Evolutionary conservation across 805 yeast species (phyloP).

Genomic region (Metschnikowia lochheadii): DNA sequence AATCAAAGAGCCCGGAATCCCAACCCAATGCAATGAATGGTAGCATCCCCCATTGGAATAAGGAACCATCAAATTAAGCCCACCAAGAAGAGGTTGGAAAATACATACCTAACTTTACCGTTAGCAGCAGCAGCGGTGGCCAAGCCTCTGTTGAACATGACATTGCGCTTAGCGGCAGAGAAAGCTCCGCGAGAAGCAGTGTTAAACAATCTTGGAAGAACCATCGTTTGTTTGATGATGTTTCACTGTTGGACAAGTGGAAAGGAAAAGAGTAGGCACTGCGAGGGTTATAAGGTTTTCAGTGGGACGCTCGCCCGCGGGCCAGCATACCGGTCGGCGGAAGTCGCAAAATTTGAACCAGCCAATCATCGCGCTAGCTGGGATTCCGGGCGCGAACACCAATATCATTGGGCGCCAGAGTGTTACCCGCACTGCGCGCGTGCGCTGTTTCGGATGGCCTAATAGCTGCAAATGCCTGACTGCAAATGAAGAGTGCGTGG

Average conservation of each 20-base stretch:
- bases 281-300: slow-evolving; percentile 18
- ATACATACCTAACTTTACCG: slow-evolving; percentile 87
- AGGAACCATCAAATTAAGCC: neutral
- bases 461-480: neutral
- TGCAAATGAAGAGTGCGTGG: neutral
- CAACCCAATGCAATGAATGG: neutral
- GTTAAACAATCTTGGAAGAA: slow-evolving; percentile 52
- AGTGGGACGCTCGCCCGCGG: slow-evolving; percentile 17
- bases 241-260: slow-evolving; percentile 17
- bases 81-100: neutral
- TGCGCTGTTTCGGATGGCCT: neutral
- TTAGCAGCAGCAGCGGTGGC: slow-evolving; percentile 70
- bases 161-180: slow-evolving; percentile 82
- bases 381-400: slow-evolving; percentile 20
- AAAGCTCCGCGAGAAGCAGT: slow-evolving; percentile 76
- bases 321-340: slow-evolving; percentile 21
- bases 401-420: slow-evolving; percentile 23
- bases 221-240: slow-evolving; percentile 38
- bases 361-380: slow-evolving; percentile 24
- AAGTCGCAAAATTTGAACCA: slow-evolving; percentile 8
- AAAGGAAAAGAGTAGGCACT: slow-evolving; percentile 14
- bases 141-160: slow-evolving; percentile 68
- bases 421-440: slow-evolving; percentile 18
- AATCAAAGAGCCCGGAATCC: too few species aligned
- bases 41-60: neutral